Conservation (phyloP, 2,329 filamentous ascomycete species). For the Diaporthe humulicola region DNA sequence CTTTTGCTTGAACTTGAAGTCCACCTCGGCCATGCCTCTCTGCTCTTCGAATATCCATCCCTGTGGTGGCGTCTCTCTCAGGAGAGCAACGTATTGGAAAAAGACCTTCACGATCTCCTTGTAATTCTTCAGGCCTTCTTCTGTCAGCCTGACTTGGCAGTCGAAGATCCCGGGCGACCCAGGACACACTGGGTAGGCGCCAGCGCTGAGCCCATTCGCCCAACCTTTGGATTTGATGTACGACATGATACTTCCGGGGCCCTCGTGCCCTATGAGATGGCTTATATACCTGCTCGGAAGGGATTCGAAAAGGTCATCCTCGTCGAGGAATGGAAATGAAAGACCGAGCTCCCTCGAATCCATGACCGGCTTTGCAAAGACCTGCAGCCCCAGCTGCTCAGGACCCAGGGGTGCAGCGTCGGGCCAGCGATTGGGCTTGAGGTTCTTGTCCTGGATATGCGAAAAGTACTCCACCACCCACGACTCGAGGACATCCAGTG, state of each 20-base stretch:
- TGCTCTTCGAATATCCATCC: slow-evolving; percentile 96
- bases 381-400: slow-evolving; percentile 72
- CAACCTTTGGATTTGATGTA: slow-evolving; percentile 92
- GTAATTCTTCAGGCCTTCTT: slow-evolving; percentile 86
- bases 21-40: slow-evolving; percentile 89
- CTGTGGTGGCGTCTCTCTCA: slow-evolving; percentile 83
- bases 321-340: slow-evolving; percentile 87
- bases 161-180: slow-evolving; percentile 84
- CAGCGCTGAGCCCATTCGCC: slow-evolving; percentile 86
- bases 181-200: slow-evolving; percentile 81
- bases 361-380: slow-evolving; percentile 93
- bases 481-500: slow-evolving; percentile 82
- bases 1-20: slow-evolving; percentile 97
- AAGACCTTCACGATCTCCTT: slow-evolving; percentile 84
- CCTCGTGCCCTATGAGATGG: slow-evolving; percentile 92
- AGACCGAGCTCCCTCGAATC: slow-evolving; percentile 85
- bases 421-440: slow-evolving; percentile 71
- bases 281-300: slow-evolving; percentile 89
- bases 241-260: slow-evolving; percentile 90
- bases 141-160: slow-evolving; percentile 83
- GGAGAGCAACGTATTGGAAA: slow-evolving; percentile 92
- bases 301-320: slow-evolving; percentile 82
- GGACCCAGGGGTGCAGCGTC: slow-evolving; percentile 63
- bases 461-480: slow-evolving; percentile 91
- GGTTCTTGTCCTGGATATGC: slow-evolving; percentile 83